Evolutionary conservation across 2,329 filamentous ascomycete genomes (phyloP), one percentile per base, ranked within the genome.

Genomic region (Plenodomus tracheiphilus): DNA sequence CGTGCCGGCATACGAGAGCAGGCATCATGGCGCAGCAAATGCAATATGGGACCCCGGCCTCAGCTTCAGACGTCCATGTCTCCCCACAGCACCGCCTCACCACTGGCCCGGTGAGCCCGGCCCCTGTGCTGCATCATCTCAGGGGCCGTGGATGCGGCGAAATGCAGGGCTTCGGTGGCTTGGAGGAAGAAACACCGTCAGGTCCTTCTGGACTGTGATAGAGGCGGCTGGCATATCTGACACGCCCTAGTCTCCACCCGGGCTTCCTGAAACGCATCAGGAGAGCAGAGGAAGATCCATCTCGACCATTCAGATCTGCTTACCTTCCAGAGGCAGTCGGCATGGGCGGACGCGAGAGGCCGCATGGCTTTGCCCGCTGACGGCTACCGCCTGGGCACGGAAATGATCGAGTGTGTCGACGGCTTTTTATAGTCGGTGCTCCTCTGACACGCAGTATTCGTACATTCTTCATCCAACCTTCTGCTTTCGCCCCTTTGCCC

Each of bases 211-310:
- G 9, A 16, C 15, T 47, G 39, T 59, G 47, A 68, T 67, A 60
- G 65, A 43, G 45, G 61, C 53, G 59, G 55, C 56, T 59, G 48
- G 51, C 52, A 47, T 35, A 47, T 60, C 66, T 70, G 65, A 69
- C 59, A 64, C 68, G 40, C 47, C 55, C 68, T 67, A 69, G 64
- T 55, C 56, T 58, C 66, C 65, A 70, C 66, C 41, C 22, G 51
- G 51, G 64, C 62, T 65, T 68, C 58, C 61, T 62, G 61, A 65
- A 70, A 70, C 66, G 63, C 54, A 57, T 59, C 43, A 57, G 45
- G 55, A 56, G 50, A 44, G 44, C 50, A 45, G 58, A 54, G 50
- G 52, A 60, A 55, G 53, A 44, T 49, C 49, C 36, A 52, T 47
- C 51, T 58, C 53, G 51, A 61, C 66, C 68, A 69, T 52, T 65